Evolutionary conservation across 805 yeast species (phyloP), one percentile per base, ranked within the genome.

Genomic region (Wickerhamomyces strasburgensis): DNA sequence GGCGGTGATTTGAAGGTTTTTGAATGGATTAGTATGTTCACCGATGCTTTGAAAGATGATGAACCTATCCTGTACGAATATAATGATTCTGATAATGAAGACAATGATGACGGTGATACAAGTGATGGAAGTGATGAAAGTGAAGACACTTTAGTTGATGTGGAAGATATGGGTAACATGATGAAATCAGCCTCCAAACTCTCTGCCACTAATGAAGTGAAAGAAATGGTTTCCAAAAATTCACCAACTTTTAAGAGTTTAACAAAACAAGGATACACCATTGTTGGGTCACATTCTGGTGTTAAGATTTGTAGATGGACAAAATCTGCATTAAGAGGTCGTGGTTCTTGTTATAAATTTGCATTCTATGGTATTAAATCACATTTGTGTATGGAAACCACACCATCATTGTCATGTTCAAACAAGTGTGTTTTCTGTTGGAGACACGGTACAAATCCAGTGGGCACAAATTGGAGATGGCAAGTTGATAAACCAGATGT

Each of bases 361-460:
- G 95, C 96, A 8, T 82, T 88, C 51, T 88, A 89, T 58, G 96
- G 96, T 17, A 88, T 88, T 50, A 77, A 73, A 43, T 83, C 94
- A 3, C 96, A 90, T 62, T 65, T 90, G 39, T 88, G 97, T 62
- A 88, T 88, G 97, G 97, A 88, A 57, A 78, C 96, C 3, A 88
- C 97, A 0, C 97, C 97, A 1, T 82, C 95, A 1, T 67, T 88
- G 41, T 90, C 96, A 6, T 88, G 97, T 60, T 86, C 96, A 5
- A 88, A 88, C 57, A 88, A 88, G 58, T 88, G 97, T 71, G 96
- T 89, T 5, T 88, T 88, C 56, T 88, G 97, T 64, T 88, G 97
- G 97, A 75, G 97, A 58, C 97, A 88, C 60, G 97, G 97, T 33
- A 88, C 96, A 3, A 89, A 88, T 54, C 97, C 97, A 0, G 96